These are phyloP conservation scores for Spatholobus suberectus DNA, from an alignment of 306 rosid genomes.

Conservation along the genomic window DNA sequence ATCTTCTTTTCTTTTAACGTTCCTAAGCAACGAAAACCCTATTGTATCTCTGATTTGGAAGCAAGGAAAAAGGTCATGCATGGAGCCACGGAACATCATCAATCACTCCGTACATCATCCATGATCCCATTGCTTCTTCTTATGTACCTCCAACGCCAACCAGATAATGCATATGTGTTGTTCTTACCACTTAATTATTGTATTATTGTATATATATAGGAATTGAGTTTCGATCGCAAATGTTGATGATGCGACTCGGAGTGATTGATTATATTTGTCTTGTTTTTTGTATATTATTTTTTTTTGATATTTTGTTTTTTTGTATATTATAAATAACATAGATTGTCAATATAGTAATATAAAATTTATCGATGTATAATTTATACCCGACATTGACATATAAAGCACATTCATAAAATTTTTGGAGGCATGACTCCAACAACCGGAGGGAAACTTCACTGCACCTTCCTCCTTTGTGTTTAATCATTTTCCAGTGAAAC, in stretches of 20 bases:
- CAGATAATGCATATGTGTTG: not conserved
- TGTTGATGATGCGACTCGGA: not conserved
- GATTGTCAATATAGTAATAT: not conserved
- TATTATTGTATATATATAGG: not conserved
- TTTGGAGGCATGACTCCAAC: not conserved
- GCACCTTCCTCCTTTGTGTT: not conserved
- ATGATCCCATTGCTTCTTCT: not conserved
- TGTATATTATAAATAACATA: not conserved
- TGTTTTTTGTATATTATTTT: not conserved
- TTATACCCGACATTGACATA: not conserved
- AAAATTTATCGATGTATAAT: not conserved
- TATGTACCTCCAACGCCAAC: not conserved
- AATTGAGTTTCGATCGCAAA: not conserved
- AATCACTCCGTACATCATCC: not conserved
- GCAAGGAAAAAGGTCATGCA: not conserved
- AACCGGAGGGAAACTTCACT: slow-evolving; percentile 1
- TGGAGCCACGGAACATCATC: not conserved
- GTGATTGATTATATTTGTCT: not conserved
- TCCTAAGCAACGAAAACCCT: not conserved
- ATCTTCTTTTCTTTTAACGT: not conserved
- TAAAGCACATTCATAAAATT: not conserved
- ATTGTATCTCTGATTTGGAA: not conserved
- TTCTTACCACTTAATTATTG: not conserved
- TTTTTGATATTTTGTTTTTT: too few species aligned
- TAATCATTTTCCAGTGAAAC: not conserved